These are phyloP conservation scores for Annulohypoxylon nitens DNA, from an alignment of 495 filamentous ascomycete species.

Conservation along the genomic window DNA sequence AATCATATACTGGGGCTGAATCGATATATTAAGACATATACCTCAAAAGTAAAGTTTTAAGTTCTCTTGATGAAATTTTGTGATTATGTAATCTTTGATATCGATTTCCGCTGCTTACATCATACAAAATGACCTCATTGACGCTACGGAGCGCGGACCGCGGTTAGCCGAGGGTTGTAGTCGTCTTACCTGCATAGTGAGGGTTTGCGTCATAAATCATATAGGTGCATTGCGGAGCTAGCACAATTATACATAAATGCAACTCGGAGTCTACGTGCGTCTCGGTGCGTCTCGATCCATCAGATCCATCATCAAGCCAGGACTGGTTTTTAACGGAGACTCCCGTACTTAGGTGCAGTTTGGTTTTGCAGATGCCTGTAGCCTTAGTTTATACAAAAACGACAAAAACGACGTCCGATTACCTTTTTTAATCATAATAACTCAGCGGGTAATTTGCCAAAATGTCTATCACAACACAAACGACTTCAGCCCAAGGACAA, in stretches of 20 bases:
- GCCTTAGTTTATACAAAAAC: constrained; percentile 10
- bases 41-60: background rate
- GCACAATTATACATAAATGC: constrained; percentile 13
- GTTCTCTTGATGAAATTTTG: constrained; percentile 13
- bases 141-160: constrained; percentile 18
- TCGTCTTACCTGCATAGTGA: constrained; percentile 15
- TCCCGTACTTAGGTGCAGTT: constrained; percentile 3
- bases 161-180: constrained; percentile 23
- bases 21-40: constrained; percentile 10
- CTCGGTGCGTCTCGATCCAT: background rate
- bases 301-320: constrained; percentile 8
- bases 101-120: background rate
- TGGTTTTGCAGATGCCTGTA: constrained; percentile 1
- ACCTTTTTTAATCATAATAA: background rate
- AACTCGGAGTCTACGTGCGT: constrained; percentile 25
- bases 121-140: constrained; percentile 9
- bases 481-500: constrained; percentile 28
- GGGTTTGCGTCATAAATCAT: constrained; percentile 15
- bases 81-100: constrained; percentile 32
- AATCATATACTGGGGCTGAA: constrained; percentile 28
- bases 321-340: background rate
- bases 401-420: constrained; percentile 10
- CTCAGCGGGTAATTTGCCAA: constrained; percentile 7
- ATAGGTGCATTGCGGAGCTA: constrained; percentile 9
- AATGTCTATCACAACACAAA: constrained; percentile 41